These are phyloP conservation scores for Naematelia encephala DNA, from an alignment of 768 basidiomycete genomes.

Conservation along the genomic window DNA sequence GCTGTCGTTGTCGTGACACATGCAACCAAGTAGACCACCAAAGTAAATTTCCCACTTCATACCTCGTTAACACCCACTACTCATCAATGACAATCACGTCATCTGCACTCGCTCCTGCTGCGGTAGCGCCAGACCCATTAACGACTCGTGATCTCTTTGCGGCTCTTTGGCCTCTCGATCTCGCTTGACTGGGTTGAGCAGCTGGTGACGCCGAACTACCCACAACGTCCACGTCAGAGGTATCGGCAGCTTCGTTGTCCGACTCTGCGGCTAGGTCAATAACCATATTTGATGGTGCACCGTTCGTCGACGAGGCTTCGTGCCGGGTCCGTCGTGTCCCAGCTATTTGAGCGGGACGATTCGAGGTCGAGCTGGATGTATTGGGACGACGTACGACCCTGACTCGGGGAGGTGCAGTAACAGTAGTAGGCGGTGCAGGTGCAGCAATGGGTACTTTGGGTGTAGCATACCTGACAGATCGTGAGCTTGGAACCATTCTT, in stretches of 20 bases:
- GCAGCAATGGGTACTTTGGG: constrained; percentile 2
- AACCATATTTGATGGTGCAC: not conserved
- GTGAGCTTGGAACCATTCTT: not conserved
- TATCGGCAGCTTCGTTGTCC: constrained; percentile 9
- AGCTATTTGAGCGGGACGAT: constrained; percentile 15
- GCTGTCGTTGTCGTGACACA: no score
- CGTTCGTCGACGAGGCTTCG: not conserved
- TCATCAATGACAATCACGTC: constrained; percentile 22
- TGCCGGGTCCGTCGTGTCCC: constrained; percentile 12
- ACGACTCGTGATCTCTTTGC: not conserved
- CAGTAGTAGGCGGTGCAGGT: not conserved
- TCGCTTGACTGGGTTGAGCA: not conserved
- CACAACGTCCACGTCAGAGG: constrained; percentile 14
- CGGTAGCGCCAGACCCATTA: constrained; percentile 1
- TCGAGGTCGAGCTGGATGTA: not conserved
- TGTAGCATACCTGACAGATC: constrained; percentile 1
- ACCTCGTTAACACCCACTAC: not conserved
- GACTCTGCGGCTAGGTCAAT: constrained; percentile 13
- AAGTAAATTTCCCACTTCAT: not conserved
- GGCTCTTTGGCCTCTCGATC: not conserved
- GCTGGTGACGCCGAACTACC: constrained; percentile 3
- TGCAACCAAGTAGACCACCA: not conserved
- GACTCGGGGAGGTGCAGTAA: not conserved
- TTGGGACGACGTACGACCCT: not conserved
- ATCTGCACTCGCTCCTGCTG: constrained; percentile 8